Conservation (phyloP, 2,329 filamentous ascomycete genomes). For the Colletotrichum coccodes region DNA sequence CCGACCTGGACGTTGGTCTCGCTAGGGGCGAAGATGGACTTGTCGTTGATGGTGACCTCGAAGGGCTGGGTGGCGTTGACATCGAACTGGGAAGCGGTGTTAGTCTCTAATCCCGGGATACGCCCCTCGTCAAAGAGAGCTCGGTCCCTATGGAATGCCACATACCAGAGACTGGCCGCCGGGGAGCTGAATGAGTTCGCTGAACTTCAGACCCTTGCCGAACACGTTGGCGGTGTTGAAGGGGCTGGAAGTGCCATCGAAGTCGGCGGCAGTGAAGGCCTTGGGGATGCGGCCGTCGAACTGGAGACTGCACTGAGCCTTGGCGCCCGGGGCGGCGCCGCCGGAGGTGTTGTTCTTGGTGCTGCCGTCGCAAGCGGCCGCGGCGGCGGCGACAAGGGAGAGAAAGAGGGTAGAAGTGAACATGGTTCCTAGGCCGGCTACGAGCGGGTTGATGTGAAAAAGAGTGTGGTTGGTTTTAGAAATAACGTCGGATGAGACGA, state of each 20-base stretch:
- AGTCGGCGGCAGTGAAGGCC: constrained; percentile 48
- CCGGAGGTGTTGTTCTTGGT: constrained; percentile 26
- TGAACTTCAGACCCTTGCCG: constrained; percentile 62
- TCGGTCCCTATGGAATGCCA: too few relatives aligned
- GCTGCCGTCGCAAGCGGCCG: constrained; percentile 11
- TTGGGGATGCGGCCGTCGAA: constrained; percentile 59
- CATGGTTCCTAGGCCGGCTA: constrained; percentile 33
- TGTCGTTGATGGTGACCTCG: constrained; percentile 66
- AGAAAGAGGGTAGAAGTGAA: constrained; percentile 27
- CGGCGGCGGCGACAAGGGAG: constrained; percentile 22
- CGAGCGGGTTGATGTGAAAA: constrained; percentile 13
- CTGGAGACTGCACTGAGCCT: constrained; percentile 48
- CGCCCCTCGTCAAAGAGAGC: too few relatives aligned
- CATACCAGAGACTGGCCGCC: constrained; percentile 50
- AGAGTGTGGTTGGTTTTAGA: constrained; percentile 20
- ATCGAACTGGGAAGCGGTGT: constrained; percentile 49
- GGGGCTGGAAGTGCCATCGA: constrained; percentile 55
- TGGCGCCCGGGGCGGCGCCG: constrained; percentile 6
- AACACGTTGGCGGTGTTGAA: constrained; percentile 64
- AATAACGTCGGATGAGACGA: constrained; percentile 25
- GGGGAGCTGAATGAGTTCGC: constrained; percentile 60
- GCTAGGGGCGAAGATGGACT: constrained; percentile 67
- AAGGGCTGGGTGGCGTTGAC: constrained; percentile 51
- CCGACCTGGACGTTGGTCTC: constrained; percentile 62
- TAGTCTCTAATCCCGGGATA: not conserved